Evolutionary conservation across 2,329 filamentous ascomycete genomes (phyloP), one percentile per base, ranked within the genome.

Genomic region (Xylariaceae sp.): DNA sequence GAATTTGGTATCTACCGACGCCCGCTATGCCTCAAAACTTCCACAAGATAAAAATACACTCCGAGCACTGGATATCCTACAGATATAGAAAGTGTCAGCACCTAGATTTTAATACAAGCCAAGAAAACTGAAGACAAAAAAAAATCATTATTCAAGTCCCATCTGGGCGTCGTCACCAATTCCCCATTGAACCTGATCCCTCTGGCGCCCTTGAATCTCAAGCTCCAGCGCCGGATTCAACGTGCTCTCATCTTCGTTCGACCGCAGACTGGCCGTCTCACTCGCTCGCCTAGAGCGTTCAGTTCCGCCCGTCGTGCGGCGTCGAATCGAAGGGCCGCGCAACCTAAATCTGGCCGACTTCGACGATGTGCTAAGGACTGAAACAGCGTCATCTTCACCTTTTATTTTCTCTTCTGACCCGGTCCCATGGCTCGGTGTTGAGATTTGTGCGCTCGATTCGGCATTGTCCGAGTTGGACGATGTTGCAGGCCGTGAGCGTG

Each of bases 161-260:
- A 95, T 94, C 65, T 86, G 79, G 29, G 87, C 84, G 66, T 95
- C 90, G 68, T 96, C 91, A 1, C 88, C 88, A 48, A 95, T 80
- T 0, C 89, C 88, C 85, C 90, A 91, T 64, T 83, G 80, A 2
- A 71, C 80, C 62, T 74, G 84, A 62, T 80, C 83, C 65, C 72
- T 74, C 60, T 76, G 71, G 60, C 77, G 67, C 61, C 77, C 75
- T 70, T 83, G 74, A 64, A 81, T 71, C 69, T 80, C 74, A 47
- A 82, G 67, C 53, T 79, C 76, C 3, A 80, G 67, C 52, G 64
- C 64, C 1, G 68, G 67, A 27, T 65, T 64, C 12, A 70, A 51
- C 34, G 63, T 60, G 19, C 61, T 63, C 35, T 65, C 65, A 35
- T 63, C 64, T 1, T 65, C 64, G 12, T 64, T 64, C 68, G 75